Evolutionary conservation across 805 yeast genomes (phyloP), one percentile per base, ranked within the genome.

Genomic region (Cyberlindnera japonica): DNA sequence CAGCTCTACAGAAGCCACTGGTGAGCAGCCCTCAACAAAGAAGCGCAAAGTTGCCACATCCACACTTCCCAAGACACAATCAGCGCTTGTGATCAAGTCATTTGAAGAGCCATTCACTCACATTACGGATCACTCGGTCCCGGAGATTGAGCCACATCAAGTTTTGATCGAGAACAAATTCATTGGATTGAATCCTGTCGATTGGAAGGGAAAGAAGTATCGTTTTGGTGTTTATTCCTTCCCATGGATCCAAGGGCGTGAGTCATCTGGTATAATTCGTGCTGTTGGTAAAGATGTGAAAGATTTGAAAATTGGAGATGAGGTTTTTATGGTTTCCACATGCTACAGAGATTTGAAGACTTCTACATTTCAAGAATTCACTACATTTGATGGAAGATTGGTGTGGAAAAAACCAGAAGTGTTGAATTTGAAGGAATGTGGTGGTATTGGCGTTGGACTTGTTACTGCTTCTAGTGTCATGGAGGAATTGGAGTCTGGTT

Each of bases 211-310:
- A 7, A 67, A 68, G 37, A 68, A 65, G 40, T 71, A 65, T 46
- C 58, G 61, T 30, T 72, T 72, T 54, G 74, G 73, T 17, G 63
- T 71, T 8, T 66, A 71, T 45, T 63, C 68, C 12, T 69, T 71
- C 41, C 77, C 77, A 9, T 71, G 77, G 76, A 58, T 71, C 35
- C 71, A 69, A 50, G 77, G 77, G 13, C 55, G 77, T 26, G 77
- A 71, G 48, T 59, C 68, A 33, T 62, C 71, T 18, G 77, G 77
- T 1, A 40, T 58, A 7, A 63, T 71, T 3, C 62, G 60, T 7
- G 55, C 62, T 25, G 39, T 51, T 7, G 74, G 75, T 3, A 21
- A 43, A 3, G 55, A 57, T 24, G 72, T 68, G 6, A 53, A 50
- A 7, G 45, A 51, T 8, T 52, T 67, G 19, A 41, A 55, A 1